Percentiles rank a stretch among this genome's conserved stretches.
Conservation (phyloP, 495 filamentous ascomycete genomes). For the Podospora bellae-mahoneyi region DNA sequence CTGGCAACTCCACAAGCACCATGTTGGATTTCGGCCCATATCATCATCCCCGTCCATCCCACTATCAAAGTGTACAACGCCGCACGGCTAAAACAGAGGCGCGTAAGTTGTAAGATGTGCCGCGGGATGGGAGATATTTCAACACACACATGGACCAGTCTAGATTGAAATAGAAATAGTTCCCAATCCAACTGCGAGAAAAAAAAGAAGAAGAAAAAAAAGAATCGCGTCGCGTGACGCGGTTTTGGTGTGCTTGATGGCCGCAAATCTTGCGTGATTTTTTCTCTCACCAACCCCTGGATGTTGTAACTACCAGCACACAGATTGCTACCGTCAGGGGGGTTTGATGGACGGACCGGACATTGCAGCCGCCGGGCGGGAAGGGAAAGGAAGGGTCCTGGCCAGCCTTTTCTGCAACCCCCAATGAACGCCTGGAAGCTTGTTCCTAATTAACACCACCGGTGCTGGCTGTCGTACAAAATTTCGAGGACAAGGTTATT, state of each 20-base stretch:
- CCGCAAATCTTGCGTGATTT: conserved; percentile 6
- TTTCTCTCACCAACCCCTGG: neutral
- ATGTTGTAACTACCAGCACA: neutral
- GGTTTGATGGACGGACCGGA: conserved; percentile 3
- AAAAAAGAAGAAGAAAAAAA: neutral
- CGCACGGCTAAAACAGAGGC: neutral
- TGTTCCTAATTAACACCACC: neutral
- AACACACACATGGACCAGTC: neutral
- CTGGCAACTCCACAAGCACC: neutral
- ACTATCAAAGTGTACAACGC: neutral
- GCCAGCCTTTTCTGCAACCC: neutral
- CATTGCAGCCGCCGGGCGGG: conserved; percentile 6
- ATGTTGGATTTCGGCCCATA: neutral
- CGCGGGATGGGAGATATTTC: neutral
- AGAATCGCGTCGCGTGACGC: neutral
- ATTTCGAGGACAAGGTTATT: neutral
- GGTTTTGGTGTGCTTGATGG: neutral
- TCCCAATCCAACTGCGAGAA: neutral
- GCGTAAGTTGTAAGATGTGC: neutral
- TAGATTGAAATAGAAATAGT: neutral
- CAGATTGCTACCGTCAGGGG: neutral
- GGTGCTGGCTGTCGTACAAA: neutral
- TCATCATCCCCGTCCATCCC: neutral
- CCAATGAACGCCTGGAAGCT: neutral
- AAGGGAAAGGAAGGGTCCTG: neutral